Conservation (phyloP, 192 early-diverging fungal genomes). For the Funneliformis geosporum region DNA sequence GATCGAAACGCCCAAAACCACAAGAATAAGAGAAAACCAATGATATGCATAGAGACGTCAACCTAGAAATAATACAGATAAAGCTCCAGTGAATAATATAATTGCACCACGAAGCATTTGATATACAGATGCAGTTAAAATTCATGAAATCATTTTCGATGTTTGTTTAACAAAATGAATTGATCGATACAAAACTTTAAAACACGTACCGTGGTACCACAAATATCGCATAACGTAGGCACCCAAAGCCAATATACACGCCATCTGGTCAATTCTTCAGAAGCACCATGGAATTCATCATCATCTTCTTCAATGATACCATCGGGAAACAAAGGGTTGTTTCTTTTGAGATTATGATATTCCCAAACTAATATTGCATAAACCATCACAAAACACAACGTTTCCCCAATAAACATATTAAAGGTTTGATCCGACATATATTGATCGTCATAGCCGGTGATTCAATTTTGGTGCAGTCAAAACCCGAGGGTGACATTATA, state of each 20-base stretch:
- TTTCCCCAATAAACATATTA: slow-evolving; percentile 96
- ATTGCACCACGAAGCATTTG: slow-evolving; percentile 95
- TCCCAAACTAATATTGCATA: slow-evolving; percentile 48
- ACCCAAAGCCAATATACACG: slow-evolving; percentile 65
- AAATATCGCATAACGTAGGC: slow-evolving; percentile 80
- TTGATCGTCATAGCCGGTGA: too few relatives aligned
- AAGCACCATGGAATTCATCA: background rate
- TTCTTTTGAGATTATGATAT: slow-evolving; percentile 32
- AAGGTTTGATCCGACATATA: too few relatives aligned
- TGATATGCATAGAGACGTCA: slow-evolving; percentile 76
- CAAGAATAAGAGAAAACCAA: slow-evolving; percentile 81
- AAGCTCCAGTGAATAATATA: slow-evolving; percentile 91
- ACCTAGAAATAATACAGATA: slow-evolving; percentile 84
- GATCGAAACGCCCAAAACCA: slow-evolving; percentile 84
- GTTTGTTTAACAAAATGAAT: background rate
- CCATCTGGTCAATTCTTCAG: slow-evolving; percentile 56
- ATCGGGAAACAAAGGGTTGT: slow-evolving; percentile 32
- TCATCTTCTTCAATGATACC: slow-evolving; percentile 31
- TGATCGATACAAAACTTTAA: background rate
- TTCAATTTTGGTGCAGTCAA: too few relatives aligned
- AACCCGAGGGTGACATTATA: too few relatives aligned
- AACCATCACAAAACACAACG: slow-evolving; percentile 72
- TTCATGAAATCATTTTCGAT: background rate
- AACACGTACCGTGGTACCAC: slow-evolving; percentile 66
- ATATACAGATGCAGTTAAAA: slow-evolving; percentile 76